phyloP scores from a whole-genome alignment of 1,284 basidiomycete species.

The Ustilago shanxiensis region DNA sequence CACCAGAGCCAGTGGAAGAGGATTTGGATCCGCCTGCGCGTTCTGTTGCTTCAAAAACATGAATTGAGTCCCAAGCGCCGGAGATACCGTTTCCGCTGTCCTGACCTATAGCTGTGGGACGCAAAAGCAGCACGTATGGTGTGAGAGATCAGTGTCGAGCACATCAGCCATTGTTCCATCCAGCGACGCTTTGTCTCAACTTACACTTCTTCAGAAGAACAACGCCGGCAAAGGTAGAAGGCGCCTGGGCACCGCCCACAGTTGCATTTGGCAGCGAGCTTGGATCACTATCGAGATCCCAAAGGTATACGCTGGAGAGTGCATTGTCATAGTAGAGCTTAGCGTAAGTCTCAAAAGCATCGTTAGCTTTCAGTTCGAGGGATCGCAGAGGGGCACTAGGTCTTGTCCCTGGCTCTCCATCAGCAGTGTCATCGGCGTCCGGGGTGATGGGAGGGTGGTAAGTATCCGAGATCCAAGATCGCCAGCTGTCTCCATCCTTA shows the following conservation, averaged over 20 bases:
- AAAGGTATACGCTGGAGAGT: conserved; percentile 95
- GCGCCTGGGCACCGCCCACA: conserved; percentile 68
- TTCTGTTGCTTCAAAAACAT: conserved; percentile 94
- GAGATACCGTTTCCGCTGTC: conserved; percentile 60
- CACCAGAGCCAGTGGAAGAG: conserved; percentile 72
- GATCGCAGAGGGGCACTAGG: conserved; percentile 87
- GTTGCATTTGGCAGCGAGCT: conserved; percentile 37
- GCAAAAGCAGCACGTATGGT: not conserved
- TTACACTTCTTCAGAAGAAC: conserved; percentile 94
- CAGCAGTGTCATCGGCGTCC: conserved; percentile 34
- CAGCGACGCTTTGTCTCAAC: conserved; percentile 68
- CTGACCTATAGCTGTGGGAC: conserved; percentile 36
- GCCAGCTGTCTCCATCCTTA: conserved; percentile 92
- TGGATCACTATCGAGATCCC: conserved; percentile 88
- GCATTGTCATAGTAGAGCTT: conserved; percentile 99
- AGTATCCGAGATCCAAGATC: conserved; percentile 96
- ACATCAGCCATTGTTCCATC: no score
- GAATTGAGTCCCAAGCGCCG: conserved; percentile 97
- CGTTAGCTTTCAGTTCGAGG: conserved; percentile 91
- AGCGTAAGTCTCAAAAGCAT: conserved; percentile 96
- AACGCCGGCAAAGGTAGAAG: conserved; percentile 88
- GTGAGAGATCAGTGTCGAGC: not conserved
- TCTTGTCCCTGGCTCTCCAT: conserved; percentile 74
- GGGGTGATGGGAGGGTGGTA: conserved; percentile 82
- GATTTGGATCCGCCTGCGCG: conserved; percentile 70